A percentile compares a stretch with the other conserved stretches of the same genome.
phyloP scores from a whole-genome alignment of 768 basidiomycete species.

The Gyrodon lividus region DNA sequence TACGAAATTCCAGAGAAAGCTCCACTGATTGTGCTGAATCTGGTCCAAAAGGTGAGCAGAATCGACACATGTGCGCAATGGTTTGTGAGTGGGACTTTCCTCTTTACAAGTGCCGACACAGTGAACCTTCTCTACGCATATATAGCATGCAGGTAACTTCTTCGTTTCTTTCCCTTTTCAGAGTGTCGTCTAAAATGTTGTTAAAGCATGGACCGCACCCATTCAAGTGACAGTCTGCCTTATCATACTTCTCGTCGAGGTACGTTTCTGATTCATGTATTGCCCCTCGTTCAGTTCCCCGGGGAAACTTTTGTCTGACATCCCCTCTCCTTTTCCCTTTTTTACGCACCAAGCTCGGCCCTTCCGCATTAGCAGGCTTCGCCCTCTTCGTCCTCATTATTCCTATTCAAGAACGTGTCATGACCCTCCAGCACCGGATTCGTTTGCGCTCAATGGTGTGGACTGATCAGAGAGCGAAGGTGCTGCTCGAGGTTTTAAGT shows the following conservation, averaged over 20 bases:
- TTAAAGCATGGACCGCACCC: slow-evolving; percentile 62
- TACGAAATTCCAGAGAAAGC: background rate
- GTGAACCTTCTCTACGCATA: background rate
- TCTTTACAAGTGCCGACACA: background rate
- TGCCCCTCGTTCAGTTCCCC: no score
- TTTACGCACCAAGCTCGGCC: slow-evolving; percentile 49
- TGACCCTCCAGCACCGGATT: slow-evolving; percentile 55
- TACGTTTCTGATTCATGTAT: slow-evolving; percentile 24
- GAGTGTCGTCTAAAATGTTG: slow-evolving; percentile 1
- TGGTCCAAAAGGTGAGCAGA: slow-evolving; percentile 45
- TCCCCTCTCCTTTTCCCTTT: no score
- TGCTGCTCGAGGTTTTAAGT: slow-evolving; percentile 65
- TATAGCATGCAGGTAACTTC: slow-evolving; percentile 42
- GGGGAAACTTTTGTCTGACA: no score
- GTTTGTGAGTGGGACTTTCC: slow-evolving; percentile 50
- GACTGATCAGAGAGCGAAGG: slow-evolving; percentile 62
- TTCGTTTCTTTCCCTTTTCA: background rate
- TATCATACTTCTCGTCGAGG: slow-evolving; percentile 58
- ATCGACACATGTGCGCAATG: slow-evolving; percentile 66
- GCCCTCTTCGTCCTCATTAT: slow-evolving; percentile 60
- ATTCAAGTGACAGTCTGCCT: slow-evolving; percentile 62
- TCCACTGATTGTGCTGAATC: background rate
- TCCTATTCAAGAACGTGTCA: slow-evolving; percentile 63
- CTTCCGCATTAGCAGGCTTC: slow-evolving; percentile 70
- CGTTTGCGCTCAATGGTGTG: slow-evolving; percentile 56